Conservation (phyloP, 148 eudicot genomes). For the Cornus suecica region DNA sequence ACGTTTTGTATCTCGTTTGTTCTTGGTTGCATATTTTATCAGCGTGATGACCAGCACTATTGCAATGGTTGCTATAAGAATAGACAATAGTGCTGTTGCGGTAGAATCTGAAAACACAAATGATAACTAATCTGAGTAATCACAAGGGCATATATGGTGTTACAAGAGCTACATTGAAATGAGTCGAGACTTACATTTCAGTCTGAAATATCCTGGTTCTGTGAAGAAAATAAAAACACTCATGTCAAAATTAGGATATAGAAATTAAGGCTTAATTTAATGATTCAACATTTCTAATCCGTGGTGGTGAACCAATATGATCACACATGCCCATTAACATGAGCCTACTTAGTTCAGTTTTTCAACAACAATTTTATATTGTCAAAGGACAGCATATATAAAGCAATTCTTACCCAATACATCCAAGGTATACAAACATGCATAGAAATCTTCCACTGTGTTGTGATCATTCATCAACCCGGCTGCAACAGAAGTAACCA, state of each 20-base stretch:
- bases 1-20: constrained; percentile 11
- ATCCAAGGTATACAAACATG: constrained; percentile 28
- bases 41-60: constrained; percentile 18
- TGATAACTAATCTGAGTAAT: neutral
- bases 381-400: no score
- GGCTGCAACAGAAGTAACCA: constrained; percentile 29
- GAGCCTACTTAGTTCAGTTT: no score
- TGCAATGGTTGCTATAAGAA: constrained; percentile 21
- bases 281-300: no score
- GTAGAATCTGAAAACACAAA: constrained; percentile 21
- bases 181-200: constrained; percentile 25
- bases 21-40: constrained; percentile 30
- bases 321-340: no score
- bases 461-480: constrained; percentile 8
- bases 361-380: no score
- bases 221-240: neutral
- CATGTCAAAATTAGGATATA: neutral
- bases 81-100: constrained; percentile 24
- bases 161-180: neutral
- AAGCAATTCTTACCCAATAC: constrained; percentile 20
- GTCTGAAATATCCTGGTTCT: constrained; percentile 32
- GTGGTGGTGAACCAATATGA: no score
- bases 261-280: no score
- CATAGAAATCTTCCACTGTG: constrained; percentile 24
- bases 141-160: neutral